Evolutionary conservation across 2,329 filamentous ascomycete genomes (phyloP).

Genomic region (Parastagonospora avenae): DNA sequence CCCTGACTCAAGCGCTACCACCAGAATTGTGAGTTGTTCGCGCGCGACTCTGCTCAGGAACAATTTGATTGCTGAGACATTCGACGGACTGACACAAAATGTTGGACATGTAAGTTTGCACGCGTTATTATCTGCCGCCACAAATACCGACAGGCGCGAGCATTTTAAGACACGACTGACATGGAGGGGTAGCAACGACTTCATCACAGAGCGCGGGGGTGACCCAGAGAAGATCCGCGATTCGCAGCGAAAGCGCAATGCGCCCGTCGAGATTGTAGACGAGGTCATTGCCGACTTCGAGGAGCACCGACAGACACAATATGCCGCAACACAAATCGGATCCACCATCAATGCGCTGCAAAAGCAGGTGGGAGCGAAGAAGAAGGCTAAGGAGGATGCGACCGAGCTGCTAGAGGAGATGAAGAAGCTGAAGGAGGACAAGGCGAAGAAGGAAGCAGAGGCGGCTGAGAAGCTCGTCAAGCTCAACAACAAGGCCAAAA

Average conservation of each 20-base stretch:
- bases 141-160: not conserved
- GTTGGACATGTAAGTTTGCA: constrained; percentile 39
- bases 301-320: constrained; percentile 80
- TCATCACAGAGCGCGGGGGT: constrained; percentile 78
- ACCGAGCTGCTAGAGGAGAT: constrained; percentile 80
- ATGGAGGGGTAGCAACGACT: constrained; percentile 52
- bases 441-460: constrained; percentile 76
- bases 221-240: constrained; percentile 91
- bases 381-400: constrained; percentile 89
- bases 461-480: constrained; percentile 76
- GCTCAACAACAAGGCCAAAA: constrained; percentile 78
- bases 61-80: constrained; percentile 12
- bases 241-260: constrained; percentile 82
- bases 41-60: constrained; percentile 16
- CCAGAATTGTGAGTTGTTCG: constrained; percentile 17
- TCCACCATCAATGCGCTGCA: constrained; percentile 86
- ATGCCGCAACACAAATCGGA: constrained; percentile 78
- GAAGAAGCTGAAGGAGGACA: constrained; percentile 75
- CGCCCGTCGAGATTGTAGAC: constrained; percentile 83
- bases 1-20: constrained; percentile 35
- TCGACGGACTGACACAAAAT: constrained; percentile 22
- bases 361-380: constrained; percentile 88
- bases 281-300: constrained; percentile 87
- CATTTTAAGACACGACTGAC: constrained; percentile 12
- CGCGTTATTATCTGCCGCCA: not conserved